These are phyloP conservation scores for Sarocladiaceae sp. DNA, from an alignment of 2,329 filamentous ascomycete species.

Conservation along the genomic window DNA sequence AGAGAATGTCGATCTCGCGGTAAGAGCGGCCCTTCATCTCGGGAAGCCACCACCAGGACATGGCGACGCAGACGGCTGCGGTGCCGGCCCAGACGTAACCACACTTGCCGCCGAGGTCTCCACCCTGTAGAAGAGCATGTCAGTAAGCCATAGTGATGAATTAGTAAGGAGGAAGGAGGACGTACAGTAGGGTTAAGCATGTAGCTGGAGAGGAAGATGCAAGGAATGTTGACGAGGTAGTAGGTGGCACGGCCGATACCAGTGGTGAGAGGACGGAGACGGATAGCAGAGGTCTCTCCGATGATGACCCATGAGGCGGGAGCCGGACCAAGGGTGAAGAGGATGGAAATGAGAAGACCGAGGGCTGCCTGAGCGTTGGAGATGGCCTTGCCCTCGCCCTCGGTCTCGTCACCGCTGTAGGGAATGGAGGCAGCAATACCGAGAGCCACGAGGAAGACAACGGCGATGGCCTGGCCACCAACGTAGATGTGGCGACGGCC, in stretches of 20 bases:
- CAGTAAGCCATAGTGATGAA: constrained; percentile 18
- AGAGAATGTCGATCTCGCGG: constrained; percentile 57
- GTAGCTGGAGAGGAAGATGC: constrained; percentile 55
- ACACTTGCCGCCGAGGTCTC: constrained; percentile 45
- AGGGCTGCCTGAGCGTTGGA: constrained; percentile 53
- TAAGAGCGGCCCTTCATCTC: constrained; percentile 53
- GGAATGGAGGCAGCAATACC: constrained; percentile 51
- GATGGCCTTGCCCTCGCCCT: constrained; percentile 28
- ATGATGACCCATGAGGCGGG: constrained; percentile 63
- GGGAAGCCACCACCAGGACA: constrained; percentile 43
- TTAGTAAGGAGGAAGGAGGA: background rate
- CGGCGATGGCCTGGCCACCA: constrained; percentile 51
- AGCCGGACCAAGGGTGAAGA: constrained; percentile 56
- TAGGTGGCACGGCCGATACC: constrained; percentile 58
- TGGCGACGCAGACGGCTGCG: constrained; percentile 45
- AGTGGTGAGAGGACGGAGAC: constrained; percentile 58
- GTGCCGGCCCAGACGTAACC: constrained; percentile 56
- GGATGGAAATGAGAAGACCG: constrained; percentile 58
- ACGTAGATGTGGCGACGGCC: constrained; percentile 60
- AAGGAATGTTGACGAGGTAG: constrained; percentile 60
- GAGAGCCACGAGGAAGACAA: constrained; percentile 47
- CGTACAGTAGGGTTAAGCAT: constrained; percentile 52
- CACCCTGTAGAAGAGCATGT: constrained; percentile 20
- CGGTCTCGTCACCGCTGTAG: background rate
- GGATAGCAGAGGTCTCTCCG: constrained; percentile 58